Evolutionary conservation across 768 basidiomycete species (phyloP), one percentile per base, ranked within the genome.

Genomic region (Gelatoporia subvermispora): DNA sequence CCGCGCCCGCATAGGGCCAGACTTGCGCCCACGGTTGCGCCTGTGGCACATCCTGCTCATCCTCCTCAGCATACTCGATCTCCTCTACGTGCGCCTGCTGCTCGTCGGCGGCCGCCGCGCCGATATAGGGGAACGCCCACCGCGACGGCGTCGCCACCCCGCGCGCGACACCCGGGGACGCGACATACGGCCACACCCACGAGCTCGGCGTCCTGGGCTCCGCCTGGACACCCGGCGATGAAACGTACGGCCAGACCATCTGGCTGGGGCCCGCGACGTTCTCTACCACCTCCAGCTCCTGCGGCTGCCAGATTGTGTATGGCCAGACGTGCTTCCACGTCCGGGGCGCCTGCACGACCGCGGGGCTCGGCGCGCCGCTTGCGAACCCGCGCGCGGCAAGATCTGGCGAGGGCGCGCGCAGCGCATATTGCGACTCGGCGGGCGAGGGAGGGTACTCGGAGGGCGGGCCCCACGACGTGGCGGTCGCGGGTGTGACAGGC

Each of bases 381-480:
- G 47, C 40, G 20, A 50, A 37, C 8, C 45, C 51, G 16, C 56
- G 50, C 24, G 38, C 50, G 3, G 43, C 57, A 16, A 58, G 43
- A 28, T 58, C 57, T 13, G 57, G 57, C 1, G 57, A 55, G 16
- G 49, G 35, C 8, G 50, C 45, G 21, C 57, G 57, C 11, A 39
- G 47, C 13, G 41, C 20, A 18, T 43, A 44, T 42, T 44, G 42
- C 28, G 24, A 42, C 15, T 16, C 47, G 35, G 20, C 56, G 10
- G 64, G 70, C 8, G 72, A 74, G 21, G 67, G 60, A 25, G 68
- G 55, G 38, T 41, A 54, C 18, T 71, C 69, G 45, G 73, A 69
- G 52, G 80, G 77, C 8, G 67, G 67, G 2, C 76, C 78, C 65
- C 74, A 76, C 13, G 77, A 79, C 2, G 79, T 82, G 56, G 71